phyloP scores from a whole-genome alignment of 257 asterid species.

The Solanum lignicaule region DNA sequence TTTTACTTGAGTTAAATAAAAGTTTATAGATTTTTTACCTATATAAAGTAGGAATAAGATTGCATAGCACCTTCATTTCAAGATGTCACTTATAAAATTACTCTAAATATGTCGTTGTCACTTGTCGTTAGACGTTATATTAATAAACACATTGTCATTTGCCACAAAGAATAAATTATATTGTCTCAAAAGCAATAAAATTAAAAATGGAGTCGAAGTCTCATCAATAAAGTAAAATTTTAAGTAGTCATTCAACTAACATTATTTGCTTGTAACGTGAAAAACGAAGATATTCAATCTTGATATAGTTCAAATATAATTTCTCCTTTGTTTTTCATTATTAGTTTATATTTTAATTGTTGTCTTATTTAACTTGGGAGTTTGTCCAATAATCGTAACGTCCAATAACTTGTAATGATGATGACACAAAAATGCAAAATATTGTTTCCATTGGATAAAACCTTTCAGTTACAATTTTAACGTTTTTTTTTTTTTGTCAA shows the following conservation, averaged over 20 bases:
- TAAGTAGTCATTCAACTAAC: not conserved
- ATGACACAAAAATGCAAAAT: not conserved
- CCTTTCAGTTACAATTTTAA: not conserved
- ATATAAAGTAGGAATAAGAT: not conserved
- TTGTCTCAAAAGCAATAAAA: not conserved
- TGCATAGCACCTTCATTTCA: not conserved
- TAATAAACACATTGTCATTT: not conserved
- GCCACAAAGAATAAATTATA: not conserved
- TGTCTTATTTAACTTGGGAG: not conserved
- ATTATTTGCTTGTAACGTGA: not conserved
- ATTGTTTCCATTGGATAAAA: not conserved
- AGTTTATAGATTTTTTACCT: not conserved
- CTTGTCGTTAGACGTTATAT: not conserved
- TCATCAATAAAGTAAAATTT: not conserved
- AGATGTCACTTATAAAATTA: not conserved
- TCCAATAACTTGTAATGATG: not conserved
- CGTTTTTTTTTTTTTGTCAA: not conserved
- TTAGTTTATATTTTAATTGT: not conserved
- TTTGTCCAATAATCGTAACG: not conserved
- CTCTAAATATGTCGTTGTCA: not conserved
- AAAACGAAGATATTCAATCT: not conserved
- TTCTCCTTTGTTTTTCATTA: not conserved
- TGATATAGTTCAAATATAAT: not conserved
- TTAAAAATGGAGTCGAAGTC: rapidly evolving
- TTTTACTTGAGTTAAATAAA: not conserved